These are phyloP conservation scores for Oropetium thomaeum DNA, from an alignment of 176 grass and related monocot genomes.

Conservation along the genomic window DNA sequence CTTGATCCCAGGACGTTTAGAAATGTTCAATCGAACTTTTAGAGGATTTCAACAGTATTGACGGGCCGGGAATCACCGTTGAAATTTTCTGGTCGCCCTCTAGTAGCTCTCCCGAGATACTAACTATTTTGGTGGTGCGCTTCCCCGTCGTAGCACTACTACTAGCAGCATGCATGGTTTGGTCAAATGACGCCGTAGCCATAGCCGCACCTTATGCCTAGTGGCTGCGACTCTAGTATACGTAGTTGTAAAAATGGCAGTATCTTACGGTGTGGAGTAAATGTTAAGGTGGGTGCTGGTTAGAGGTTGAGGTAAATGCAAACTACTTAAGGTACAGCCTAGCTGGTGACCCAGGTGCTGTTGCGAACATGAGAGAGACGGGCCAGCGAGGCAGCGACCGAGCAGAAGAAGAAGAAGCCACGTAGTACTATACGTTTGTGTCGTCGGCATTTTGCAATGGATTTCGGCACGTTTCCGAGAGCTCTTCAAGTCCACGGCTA, in stretches of 20 bases:
- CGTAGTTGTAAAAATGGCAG: not conserved
- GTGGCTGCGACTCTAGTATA: not conserved
- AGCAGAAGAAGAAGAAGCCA: not conserved
- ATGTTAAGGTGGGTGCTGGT: not conserved
- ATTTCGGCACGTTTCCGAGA: constrained; percentile 18
- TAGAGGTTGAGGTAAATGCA: not conserved
- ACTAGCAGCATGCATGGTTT: not conserved
- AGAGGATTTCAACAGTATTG: not conserved
- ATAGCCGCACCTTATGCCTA: not conserved
- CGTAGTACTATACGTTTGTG: too few species aligned
- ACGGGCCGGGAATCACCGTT: not conserved
- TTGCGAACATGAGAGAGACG: not conserved
- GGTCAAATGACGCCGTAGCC: not conserved
- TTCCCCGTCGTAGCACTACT: too few species aligned
- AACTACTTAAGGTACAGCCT: too few species aligned
- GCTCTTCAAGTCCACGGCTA: not conserved
- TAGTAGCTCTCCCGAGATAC: too few species aligned
- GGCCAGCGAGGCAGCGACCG: too few species aligned
- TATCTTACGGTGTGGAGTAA: too few species aligned
- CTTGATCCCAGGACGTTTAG: not conserved
- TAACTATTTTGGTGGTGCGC: too few species aligned
- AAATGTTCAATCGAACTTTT: not conserved
- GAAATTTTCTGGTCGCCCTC: not conserved
- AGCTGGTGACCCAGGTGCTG: too few species aligned
- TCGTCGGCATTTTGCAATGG: not conserved